These are phyloP conservation scores for Globisporangium uncinulatum DNA, from an alignment of 352 stramenopile species.

Conservation along the genomic window DNA sequence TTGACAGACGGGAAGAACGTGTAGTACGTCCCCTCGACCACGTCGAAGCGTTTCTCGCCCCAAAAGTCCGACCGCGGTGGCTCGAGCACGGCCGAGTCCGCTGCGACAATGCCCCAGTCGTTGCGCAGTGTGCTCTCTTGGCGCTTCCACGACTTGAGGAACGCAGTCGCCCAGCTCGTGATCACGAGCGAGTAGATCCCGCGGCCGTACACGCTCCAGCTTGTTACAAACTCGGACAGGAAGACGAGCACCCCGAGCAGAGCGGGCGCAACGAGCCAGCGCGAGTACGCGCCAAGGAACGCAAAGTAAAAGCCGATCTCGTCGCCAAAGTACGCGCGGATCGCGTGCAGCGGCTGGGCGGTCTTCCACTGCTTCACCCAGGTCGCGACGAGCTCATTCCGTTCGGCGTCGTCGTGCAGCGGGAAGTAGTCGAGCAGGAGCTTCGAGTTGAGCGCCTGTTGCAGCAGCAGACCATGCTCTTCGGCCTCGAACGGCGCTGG, in stretches of 20 bases:
- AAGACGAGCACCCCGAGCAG: slow-evolving; percentile 87
- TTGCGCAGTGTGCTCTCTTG: slow-evolving; percentile 80
- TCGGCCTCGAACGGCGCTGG: slow-evolving; percentile 56
- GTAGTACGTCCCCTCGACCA: slow-evolving; percentile 78
- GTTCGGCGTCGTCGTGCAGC: slow-evolving; percentile 69
- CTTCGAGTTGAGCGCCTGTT: slow-evolving; percentile 60
- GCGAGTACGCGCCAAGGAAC: slow-evolving; percentile 95
- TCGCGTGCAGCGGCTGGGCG: slow-evolving; percentile 44
- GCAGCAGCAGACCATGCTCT: slow-evolving; percentile 60
- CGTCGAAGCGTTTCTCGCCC: slow-evolving; percentile 69
- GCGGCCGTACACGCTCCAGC: slow-evolving; percentile 52
- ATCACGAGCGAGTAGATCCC: slow-evolving; percentile 87
- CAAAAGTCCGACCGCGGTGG: slow-evolving; percentile 58
- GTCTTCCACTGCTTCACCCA: slow-evolving; percentile 75
- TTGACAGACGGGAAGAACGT: slow-evolving; percentile 80
- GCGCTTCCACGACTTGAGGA: slow-evolving; percentile 91
- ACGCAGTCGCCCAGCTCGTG: slow-evolving; percentile 85
- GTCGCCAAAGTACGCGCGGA: slow-evolving; percentile 79
- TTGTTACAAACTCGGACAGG: slow-evolving; percentile 61
- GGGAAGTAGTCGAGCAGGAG: slow-evolving; percentile 69
- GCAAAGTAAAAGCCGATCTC: slow-evolving; percentile 98
- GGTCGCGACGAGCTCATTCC: slow-evolving; percentile 47
- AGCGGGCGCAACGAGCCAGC: slow-evolving; percentile 90
- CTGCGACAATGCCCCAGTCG: slow-evolving; percentile 68
- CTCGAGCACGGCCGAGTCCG: slow-evolving; percentile 41